Percentiles rank a stretch among this genome's conserved stretches.
These are phyloP conservation scores for Gossypium trilobum DNA, from an alignment of 441 rosid species.

Conservation along the genomic window DNA sequence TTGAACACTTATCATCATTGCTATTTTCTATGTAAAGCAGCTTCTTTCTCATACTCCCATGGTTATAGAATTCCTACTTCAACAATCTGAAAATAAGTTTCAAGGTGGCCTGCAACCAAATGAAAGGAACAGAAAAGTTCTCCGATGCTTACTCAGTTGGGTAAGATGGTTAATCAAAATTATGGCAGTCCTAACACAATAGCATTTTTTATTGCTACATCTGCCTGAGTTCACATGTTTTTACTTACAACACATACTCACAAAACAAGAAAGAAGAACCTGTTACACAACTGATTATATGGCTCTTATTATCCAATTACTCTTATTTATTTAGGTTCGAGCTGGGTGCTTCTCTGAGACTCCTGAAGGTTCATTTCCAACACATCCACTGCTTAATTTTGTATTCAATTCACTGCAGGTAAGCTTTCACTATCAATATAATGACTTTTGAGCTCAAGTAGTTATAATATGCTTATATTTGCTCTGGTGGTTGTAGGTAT, in stretches of 20 bases:
- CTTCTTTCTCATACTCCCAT: slow-evolving; percentile 67
- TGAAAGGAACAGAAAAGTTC: slow-evolving; percentile 65
- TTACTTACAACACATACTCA: background rate
- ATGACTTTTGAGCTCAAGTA: slow-evolving; percentile 13
- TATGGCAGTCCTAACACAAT: background rate
- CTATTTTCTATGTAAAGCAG: slow-evolving; percentile 29
- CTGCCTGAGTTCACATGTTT: background rate
- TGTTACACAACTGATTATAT: background rate
- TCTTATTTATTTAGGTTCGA: slow-evolving; percentile 45
- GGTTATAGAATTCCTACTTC: slow-evolving; percentile 83
- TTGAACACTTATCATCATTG: slow-evolving; percentile 4
- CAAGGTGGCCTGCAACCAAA: slow-evolving; percentile 42
- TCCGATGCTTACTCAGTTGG: slow-evolving; percentile 94
- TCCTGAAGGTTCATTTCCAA: slow-evolving; percentile 56
- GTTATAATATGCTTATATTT: slow-evolving; percentile 11
- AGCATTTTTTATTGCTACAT: background rate
- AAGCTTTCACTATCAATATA: background rate
- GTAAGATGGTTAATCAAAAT: slow-evolving; percentile 37
- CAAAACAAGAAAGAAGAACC: background rate
- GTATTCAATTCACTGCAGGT: slow-evolving; percentile 82
- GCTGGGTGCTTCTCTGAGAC: slow-evolving; percentile 92
- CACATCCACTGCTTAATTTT: slow-evolving; percentile 80
- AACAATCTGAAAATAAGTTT: slow-evolving; percentile 62
- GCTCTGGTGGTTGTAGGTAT: slow-evolving; percentile 39
- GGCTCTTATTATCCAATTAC: background rate